Evolutionary conservation across 2,329 filamentous ascomycete genomes (phyloP), one percentile per base, ranked within the genome.

Genomic region (Nemania bipapillata): DNA sequence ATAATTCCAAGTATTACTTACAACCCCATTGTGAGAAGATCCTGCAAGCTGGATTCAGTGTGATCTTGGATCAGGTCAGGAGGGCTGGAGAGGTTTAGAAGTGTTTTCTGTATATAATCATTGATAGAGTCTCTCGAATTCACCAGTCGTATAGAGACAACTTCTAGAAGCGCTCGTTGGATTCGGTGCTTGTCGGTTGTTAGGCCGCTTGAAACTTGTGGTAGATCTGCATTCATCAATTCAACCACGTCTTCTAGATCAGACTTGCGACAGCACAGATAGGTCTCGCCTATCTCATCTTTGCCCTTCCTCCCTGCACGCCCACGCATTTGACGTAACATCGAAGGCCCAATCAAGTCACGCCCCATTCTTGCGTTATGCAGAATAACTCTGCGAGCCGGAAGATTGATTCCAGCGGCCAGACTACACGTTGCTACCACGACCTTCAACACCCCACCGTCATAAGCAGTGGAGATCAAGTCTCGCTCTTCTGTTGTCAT

Each of bases 281-380:
- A 94, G 1, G 91, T 94, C 80, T 94, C 92, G 1, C 92, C 92
- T 54, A 92, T 82, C 58, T 92, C 90, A 63, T 92, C 91, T 75
- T 93, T 94, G 56, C 92, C 92, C 79, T 93, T 93, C 62, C 92
- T 86, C 6, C 92, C 92, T 22, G 92, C 92, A 68, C 92, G 86
- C 2, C 92, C 92, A 75, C 91, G 87, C 92, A 94, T 94, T 79
- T 94, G 92, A 56, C 91, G 87, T 79, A 94, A 83, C 89, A 94
- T 92, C 3, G 91, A 89, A 12, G 92, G 91, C 0, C 91, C 91
- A n/a, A 94, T 87, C 55, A 93, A 82, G 53, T 93, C 91, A 60
- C 90, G 85, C 0, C 92, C 92, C 90, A 94, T 93, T 47, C 90
- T 86, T 32, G 90, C 91, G 69, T 89, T 90, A 76, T 93, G 91